Base-by-base conservation (phyloP, 2,329 filamentous ascomycete genomes). In the Diplodia corticola region DNA sequence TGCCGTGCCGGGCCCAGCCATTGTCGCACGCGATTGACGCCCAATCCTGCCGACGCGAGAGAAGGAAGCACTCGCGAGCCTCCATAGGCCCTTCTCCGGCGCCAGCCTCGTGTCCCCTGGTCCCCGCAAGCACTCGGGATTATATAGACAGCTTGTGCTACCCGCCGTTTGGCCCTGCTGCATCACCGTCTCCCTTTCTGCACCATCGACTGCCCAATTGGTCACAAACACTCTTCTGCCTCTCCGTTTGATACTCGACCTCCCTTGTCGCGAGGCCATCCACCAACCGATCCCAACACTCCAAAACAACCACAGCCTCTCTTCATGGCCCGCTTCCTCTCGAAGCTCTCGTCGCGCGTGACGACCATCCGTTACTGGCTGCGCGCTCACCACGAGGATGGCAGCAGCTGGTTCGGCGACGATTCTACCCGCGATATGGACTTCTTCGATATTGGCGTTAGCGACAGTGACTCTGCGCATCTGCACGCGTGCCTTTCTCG, bases 351-450 rank as follows among this genome's bases (percentile, higher is more conserved):
- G 49, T 46, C 49, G 33, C 33, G 49, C 48, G 61, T 53, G 61
- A 64, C 22, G 49, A 61, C 57, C 57, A 48, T 61, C 51, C 37
- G 61, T 22, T 44, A 44, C 48, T 54, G 61, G 50, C 24, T 64
- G 50, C 12, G 26, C 4, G 22, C 49, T 26, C 33, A 51, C 28
- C 35, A 54, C 61, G 57, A 61, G 26, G 35, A 51, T 63, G 46
- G 26, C 20, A 46, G 4, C 37, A 22, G 49, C 20, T 28, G 46
- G 17, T 35, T 35, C 30, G 30, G 48, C 15, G 60, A 63, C 48
- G 7, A 57, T 59, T 46, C 37, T 28, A 40, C 44, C 50, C 40
- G 50, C 22, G 63, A 55, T 40, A 49, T 65, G 63, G 63, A 57
- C 59, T 48, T 65, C 44, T 50, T 48, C 63, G 40, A 49, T 24